A percentile compares a stretch with the other conserved stretches of the same genome.
Conservation (phyloP, 176 grass and related monocot genomes). For the Oryza glaberrima region DNA sequence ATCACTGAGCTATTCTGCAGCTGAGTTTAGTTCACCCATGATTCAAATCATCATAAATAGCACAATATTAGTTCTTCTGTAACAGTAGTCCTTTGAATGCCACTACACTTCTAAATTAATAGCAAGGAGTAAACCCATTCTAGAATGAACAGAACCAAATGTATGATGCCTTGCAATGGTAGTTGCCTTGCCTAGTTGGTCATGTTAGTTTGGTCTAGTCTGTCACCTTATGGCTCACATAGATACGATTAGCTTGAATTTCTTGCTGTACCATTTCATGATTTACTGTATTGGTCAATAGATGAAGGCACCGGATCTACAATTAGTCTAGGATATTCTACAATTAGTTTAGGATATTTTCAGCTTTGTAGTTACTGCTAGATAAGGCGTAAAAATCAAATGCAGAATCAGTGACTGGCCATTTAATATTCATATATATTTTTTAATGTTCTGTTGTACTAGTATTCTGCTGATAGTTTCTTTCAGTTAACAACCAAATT, state of each 20-base stretch:
- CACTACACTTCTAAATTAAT: background rate
- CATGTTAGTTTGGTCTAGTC: too few species aligned
- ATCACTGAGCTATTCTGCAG: background rate
- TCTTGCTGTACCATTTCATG: background rate
- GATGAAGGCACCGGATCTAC: background rate
- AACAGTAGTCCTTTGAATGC: background rate
- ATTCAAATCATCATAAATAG: background rate
- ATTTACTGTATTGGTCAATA: background rate
- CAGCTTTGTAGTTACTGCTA: background rate
- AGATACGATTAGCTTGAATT: too few species aligned
- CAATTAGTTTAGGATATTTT: background rate
- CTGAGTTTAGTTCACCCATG: background rate
- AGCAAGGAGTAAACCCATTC: background rate
- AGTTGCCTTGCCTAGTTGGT: too few species aligned
- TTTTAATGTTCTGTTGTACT: background rate
- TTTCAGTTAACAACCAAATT: background rate
- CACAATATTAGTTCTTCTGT: background rate
- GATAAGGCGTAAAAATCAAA: background rate
- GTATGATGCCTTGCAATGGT: background rate
- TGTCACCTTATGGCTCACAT: too few species aligned
- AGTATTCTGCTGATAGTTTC: background rate
- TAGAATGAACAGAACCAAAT: constrained; percentile 22
- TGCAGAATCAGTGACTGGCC: background rate
- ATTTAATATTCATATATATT: background rate
- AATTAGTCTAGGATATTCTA: background rate